phyloP scores from a whole-genome alignment of 73 alveolate species.

The Tetrahymena malaccensis region DNA sequence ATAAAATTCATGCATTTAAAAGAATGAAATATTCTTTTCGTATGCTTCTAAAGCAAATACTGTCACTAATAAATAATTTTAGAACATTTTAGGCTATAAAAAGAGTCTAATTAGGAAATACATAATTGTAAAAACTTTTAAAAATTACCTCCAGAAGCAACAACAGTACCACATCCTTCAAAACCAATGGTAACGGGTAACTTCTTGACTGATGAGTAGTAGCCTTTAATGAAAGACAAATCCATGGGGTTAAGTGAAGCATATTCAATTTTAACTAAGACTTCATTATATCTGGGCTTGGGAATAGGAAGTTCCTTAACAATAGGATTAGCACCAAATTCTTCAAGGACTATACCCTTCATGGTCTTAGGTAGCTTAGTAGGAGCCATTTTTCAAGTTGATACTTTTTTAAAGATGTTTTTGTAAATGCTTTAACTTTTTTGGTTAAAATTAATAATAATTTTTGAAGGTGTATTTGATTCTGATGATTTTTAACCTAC shows the following conservation, averaged over 20 bases:
- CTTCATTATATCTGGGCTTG: constrained; percentile 63
- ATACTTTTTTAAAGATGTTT: background rate
- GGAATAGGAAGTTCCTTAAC: constrained; percentile 57
- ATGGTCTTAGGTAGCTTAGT: background rate
- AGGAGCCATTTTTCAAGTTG: background rate
- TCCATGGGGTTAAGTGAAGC: constrained; percentile 84
- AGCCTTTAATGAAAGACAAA: constrained; percentile 49
- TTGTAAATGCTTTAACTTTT: background rate
- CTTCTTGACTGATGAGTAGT: constrained; percentile 43
- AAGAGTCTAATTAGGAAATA: background rate
- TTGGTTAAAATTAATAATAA: background rate
- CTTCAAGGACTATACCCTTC: constrained; percentile 42
- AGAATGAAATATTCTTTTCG: too few species aligned
- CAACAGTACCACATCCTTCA: constrained; percentile 68
- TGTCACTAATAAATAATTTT: background rate
- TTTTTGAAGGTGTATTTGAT: background rate
- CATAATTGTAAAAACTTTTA: background rate
- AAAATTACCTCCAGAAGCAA: constrained; percentile 49
- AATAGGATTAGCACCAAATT: constrained; percentile 20
- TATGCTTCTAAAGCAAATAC: too few species aligned
- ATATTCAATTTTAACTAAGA: constrained; percentile 70
- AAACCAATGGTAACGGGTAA: constrained; percentile 49
- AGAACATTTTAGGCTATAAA: background rate
- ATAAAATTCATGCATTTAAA: too few species aligned
- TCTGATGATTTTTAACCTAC: background rate